Percentiles rank a stretch among this genome's conserved stretches.
These are phyloP conservation scores for Camelina laxa DNA, from an alignment of 345 rosid genomes.

Conservation along the genomic window DNA sequence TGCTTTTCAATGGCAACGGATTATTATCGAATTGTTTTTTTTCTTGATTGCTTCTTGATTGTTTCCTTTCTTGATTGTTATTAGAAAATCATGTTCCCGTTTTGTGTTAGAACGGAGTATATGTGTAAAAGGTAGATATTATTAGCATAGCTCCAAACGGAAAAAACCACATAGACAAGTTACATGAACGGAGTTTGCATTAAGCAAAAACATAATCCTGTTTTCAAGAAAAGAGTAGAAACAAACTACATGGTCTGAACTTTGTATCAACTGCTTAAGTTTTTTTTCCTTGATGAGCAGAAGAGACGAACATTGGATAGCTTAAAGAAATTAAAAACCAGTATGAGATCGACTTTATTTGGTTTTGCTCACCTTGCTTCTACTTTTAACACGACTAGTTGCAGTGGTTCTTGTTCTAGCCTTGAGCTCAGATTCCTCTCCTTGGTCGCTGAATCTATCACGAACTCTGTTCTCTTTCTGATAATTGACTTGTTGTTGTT, in stretches of 20 bases:
- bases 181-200: constrained; percentile 38
- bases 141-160: constrained; percentile 34
- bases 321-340: constrained; percentile 5
- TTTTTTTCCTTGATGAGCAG: background rate
- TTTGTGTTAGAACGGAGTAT: constrained; percentile 31
- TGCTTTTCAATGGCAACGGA: constrained; percentile 5
- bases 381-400: constrained; percentile 50
- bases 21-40: constrained; percentile 19
- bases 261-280: constrained; percentile 19
- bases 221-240: constrained; percentile 16
- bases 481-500: constrained; percentile 48
- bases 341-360: constrained; percentile 38
- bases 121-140: constrained; percentile 26
- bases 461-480: constrained; percentile 44
- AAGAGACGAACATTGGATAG: constrained; percentile 26
- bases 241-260: constrained; percentile 22
- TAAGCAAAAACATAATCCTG: constrained; percentile 30
- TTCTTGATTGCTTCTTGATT: background rate
- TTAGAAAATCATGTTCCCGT: constrained; percentile 1
- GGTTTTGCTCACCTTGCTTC: constrained; percentile 54
- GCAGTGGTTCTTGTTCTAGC: constrained; percentile 48
- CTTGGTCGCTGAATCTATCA: constrained; percentile 39
- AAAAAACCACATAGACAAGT: constrained; percentile 17
- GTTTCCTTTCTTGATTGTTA: background rate
- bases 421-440: constrained; percentile 44